These are phyloP conservation scores for Diospyros kaki DNA, from an alignment of 148 eudicot species.

Conservation along the genomic window DNA sequence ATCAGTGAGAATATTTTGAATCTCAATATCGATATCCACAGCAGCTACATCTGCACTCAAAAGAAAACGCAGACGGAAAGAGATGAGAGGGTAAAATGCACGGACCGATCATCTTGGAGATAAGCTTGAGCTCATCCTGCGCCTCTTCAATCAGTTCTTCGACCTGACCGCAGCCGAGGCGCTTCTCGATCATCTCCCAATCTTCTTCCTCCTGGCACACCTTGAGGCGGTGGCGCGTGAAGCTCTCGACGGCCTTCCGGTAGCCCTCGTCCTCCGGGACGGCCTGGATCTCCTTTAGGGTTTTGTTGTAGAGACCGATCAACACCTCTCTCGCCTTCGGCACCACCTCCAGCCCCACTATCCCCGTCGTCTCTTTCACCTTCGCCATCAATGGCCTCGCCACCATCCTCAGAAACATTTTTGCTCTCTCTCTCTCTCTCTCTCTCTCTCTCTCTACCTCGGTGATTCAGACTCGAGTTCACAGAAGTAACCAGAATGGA, in stretches of 20 bases:
- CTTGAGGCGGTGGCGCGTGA: constrained; percentile 77
- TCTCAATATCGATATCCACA: background rate
- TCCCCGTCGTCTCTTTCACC: constrained; percentile 92
- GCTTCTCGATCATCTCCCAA: constrained; percentile 70
- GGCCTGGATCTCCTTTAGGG: constrained; percentile 78
- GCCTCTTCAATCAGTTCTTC: constrained; percentile 94
- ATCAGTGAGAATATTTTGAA: too few species aligned
- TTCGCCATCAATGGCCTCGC: constrained; percentile 79
- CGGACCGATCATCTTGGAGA: constrained; percentile 66
- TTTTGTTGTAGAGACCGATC: constrained; percentile 71
- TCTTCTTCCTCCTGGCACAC: constrained; percentile 77
- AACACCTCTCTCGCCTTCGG: constrained; percentile 80
- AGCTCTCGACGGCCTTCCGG: constrained; percentile 88
- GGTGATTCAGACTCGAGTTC: too few species aligned
- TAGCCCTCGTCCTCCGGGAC: constrained; percentile 88
- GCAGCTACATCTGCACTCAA: too few species aligned
- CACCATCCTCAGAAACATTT: constrained; percentile 69
- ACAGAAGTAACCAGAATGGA: too few species aligned
- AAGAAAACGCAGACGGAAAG: background rate
- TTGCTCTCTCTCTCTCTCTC: background rate
- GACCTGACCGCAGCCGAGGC: constrained; percentile 81
- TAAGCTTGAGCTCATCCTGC: constrained; percentile 73
- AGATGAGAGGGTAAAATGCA: constrained; percentile 3
- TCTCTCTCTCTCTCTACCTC: constrained; percentile 11
- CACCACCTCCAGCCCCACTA: constrained; percentile 84